A percentile compares a stretch with the other conserved stretches of the same genome.
Evolutionary conservation across 75 land plant genomes (phyloP).

Genomic region (Adiantum capillusveneris): DNA sequence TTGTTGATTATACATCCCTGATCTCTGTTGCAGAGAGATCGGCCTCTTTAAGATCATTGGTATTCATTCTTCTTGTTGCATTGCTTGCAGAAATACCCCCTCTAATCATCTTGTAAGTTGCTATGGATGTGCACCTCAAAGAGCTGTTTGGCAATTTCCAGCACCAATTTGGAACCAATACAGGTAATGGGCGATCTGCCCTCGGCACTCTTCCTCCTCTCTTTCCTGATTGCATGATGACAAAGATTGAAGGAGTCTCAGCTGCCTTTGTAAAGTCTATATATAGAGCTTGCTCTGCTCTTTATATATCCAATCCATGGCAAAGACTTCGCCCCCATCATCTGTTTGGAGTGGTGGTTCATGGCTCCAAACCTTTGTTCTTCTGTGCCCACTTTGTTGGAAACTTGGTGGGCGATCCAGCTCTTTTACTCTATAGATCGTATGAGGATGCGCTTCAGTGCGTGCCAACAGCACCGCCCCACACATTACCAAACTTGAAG

Average conservation of each 20-base stretch:
- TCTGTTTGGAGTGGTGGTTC: conserved; percentile 47
- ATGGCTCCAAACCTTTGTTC: conserved; percentile 42
- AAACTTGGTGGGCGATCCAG: conserved; percentile 36
- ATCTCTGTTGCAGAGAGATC: too few species aligned
- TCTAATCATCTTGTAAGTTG: too few species aligned
- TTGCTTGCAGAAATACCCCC: too few species aligned
- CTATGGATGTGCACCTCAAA: conserved; percentile 64
- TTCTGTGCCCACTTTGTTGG: conserved; percentile 50
- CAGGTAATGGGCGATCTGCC: conserved; percentile 39
- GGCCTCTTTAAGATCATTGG: too few species aligned
- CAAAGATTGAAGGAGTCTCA: conserved; percentile 36
- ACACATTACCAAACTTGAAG: conserved; percentile 9
- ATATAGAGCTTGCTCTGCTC: conserved; percentile 40
- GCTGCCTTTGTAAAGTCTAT: conserved; percentile 41
- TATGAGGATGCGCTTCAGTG: conserved; percentile 26
- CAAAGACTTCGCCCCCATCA: conserved; percentile 37
- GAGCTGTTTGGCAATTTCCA: conserved; percentile 52
- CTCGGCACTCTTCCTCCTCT: conserved; percentile 26
- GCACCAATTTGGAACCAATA: conserved; percentile 52
- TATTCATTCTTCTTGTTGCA: too few species aligned
- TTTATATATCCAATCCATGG: conserved; percentile 64
- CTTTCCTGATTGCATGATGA: neutral
- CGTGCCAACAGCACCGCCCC: conserved; percentile 16
- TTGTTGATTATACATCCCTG: too few species aligned
- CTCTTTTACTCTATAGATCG: conserved; percentile 34